Evolutionary conservation across 139 green algal genomes (phyloP), one percentile per base, ranked within the genome.

Genomic region (Tetraselmis chui): DNA sequence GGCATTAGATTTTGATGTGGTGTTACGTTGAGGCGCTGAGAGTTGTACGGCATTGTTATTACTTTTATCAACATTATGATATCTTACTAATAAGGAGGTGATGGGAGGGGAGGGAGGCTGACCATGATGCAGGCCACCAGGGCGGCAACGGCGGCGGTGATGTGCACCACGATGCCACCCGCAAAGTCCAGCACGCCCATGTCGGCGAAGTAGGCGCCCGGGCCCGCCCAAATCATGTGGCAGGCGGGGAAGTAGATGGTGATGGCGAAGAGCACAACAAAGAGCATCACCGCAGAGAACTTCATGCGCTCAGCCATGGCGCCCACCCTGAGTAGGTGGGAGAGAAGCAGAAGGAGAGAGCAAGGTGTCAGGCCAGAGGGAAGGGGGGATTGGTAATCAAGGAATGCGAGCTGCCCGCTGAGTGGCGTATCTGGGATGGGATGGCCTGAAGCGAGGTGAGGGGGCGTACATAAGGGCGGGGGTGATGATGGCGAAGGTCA

Each of bases 401-500:
- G n/a, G n/a, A n/a, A n/a, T n/a, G n/a, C n/a, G n/a, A n/a, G n/a
- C n/a, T n/a, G n/a, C n/a, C n/a, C n/a, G n/a, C n/a, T n/a, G n/a
- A n/a, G n/a, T n/a, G n/a, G n/a, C n/a, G n/a, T n/a, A n/a, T n/a
- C n/a, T n/a, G n/a, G n/a, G n/a, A n/a, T n/a, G n/a, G 45, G 45
- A 67, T 67, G 45, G 45, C 11, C 11, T 67, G 18, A 18, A 67
- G 5, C 11, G 45, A 67, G 45, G 45, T 5, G 45, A 18, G 18
- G 45, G 45, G 45, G 45, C 45, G 45, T 67, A 67, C 79, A 87
- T 85, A 23, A 90, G 76, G 26, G 77, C 83, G 30, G 86, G 86
- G 1, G 86, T 87, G 83, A 90, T 90, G 79, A 90, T 86, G 0
- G 84, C 84, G 29, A 88, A 88, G 26, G 82, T 88, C 79, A 87